Evolutionary conservation across 352 stramenopile genomes (phyloP), one percentile per base, ranked within the genome.

Genomic region (Pythium periplocum): DNA sequence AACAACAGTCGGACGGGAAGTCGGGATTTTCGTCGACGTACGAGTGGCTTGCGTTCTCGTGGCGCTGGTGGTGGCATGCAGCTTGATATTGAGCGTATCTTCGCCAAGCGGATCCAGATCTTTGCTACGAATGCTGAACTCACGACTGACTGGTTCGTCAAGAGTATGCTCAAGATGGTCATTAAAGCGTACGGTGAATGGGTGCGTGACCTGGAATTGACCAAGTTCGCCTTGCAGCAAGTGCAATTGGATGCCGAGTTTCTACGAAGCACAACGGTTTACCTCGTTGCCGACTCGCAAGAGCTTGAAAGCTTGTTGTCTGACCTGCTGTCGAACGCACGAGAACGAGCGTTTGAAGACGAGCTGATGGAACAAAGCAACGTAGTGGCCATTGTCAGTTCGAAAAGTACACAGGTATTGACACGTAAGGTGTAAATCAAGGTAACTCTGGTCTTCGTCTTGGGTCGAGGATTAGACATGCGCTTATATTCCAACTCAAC

Each of bases 191-290:
- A 86, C 43, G 73, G 70, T 11, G 83, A 94, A 48, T 84, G 72
- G 66, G 55, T 89, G 37, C 75, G 83, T 6, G 34, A 71, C 44
- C 55, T 79, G 36, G 78, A 88, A 47, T 37, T 94, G 37, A 83
- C 73, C 11, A 76, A 73, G 38, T 87, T 83, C 51, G 81, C 64
- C 0, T 55, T 94, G 10, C 83, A 94, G 61, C 83, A 94, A 47
- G 60, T 94, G 47, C 83, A 94, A 54, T 51, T 94, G 40, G 69
- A 94, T 60, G 81, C 81, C 31, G 81, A 92, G 55, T 90, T 91
- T 48, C 53, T 92, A 2, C 67, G 75, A 35, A 62, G 59, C 32
- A 86, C 74, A 0, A 63, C 81, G 32, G 68, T 76, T 51, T 62
- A 81, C 31, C 51, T 91, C 17, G 67, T 90, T n/a, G 44, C 64